phyloP scores from a whole-genome alignment of 495 filamentous ascomycete genomes.

The Pseudoneurospora amorphoporcata region DNA sequence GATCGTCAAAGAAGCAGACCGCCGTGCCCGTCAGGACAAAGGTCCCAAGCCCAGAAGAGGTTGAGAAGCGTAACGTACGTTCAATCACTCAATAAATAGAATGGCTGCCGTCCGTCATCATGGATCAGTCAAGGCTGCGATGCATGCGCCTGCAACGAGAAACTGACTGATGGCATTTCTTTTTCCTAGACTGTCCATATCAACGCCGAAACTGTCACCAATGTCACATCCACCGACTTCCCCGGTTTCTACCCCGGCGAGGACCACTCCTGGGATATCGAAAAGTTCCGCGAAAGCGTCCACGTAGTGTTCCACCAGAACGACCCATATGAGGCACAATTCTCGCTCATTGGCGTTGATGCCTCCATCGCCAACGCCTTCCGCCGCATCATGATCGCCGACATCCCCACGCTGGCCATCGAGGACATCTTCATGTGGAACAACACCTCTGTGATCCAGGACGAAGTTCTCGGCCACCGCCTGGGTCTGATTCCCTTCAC shows the following conservation, averaged over 20 bases:
- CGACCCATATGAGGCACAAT: slow-evolving; percentile 60
- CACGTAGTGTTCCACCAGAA: slow-evolving; percentile 75
- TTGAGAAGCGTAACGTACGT: slow-evolving; percentile 32
- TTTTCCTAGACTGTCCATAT: slow-evolving; percentile 68
- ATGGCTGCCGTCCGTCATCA: background rate
- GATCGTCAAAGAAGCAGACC: background rate
- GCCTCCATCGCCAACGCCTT: slow-evolving; percentile 95
- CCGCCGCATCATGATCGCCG: slow-evolving; percentile 91
- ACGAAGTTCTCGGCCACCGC: slow-evolving; percentile 85
- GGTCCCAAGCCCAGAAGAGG: slow-evolving; percentile 29
- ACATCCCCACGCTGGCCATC: slow-evolving; percentile 89
- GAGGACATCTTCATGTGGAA: slow-evolving; percentile 83
- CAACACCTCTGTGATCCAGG: slow-evolving; percentile 95
- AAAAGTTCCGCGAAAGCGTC: slow-evolving; percentile 59
- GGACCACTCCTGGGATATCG: slow-evolving; percentile 76
- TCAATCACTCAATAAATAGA: background rate
- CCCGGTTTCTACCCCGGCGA: slow-evolving; percentile 86
- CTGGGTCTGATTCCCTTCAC: slow-evolving; percentile 85
- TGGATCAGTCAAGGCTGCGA: background rate
- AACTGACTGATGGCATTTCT: background rate
- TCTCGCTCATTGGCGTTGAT: slow-evolving; percentile 86
- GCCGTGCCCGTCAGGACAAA: slow-evolving; percentile 6
- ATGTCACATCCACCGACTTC: slow-evolving; percentile 81
- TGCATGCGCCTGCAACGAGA: background rate
- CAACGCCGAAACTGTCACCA: slow-evolving; percentile 77